Percentiles rank a stretch among this genome's conserved stretches.
phyloP scores from a whole-genome alignment of 2,329 filamentous ascomycete species.

The Xylaria sp. region DNA sequence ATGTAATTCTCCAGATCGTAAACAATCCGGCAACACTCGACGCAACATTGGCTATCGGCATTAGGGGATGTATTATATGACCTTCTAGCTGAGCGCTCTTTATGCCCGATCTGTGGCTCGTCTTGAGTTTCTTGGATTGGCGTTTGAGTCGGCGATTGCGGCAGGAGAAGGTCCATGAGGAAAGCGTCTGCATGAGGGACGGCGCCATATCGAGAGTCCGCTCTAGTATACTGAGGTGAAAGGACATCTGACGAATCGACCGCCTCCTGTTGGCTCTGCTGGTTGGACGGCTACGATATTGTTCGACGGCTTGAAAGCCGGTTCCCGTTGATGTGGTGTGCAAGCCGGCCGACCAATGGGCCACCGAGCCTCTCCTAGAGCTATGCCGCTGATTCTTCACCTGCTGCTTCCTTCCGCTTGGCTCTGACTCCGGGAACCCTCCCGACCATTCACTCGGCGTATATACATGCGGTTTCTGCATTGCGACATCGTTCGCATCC shows the following conservation, averaged over 20 bases:
- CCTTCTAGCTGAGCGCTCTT: background rate
- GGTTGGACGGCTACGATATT: background rate
- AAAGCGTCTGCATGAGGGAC: background rate
- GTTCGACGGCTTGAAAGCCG: background rate
- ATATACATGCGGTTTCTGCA: background rate
- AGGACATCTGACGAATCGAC: background rate
- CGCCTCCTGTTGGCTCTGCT: background rate
- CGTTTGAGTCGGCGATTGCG: background rate
- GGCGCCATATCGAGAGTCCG: background rate
- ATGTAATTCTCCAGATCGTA: constrained; percentile 33
- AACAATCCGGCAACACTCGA: constrained; percentile 35
- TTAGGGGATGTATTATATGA: background rate
- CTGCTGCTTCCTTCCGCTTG: background rate
- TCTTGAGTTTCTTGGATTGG: background rate
- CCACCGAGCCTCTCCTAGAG: background rate
- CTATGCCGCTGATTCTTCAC: background rate
- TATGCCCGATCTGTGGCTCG: background rate
- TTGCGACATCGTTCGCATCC: background rate
- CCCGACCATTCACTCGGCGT: background rate
- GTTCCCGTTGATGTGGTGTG: background rate
- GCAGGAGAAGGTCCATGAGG: background rate
- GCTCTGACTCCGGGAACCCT: background rate
- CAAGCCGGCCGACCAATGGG: background rate
- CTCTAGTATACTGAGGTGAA: background rate
- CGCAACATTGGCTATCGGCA: constrained; percentile 24